A percentile compares a stretch with the other conserved stretches of the same genome.
Evolutionary conservation across 208 protist species (phyloP).

Genomic region (Naegleria lovaniensis): DNA sequence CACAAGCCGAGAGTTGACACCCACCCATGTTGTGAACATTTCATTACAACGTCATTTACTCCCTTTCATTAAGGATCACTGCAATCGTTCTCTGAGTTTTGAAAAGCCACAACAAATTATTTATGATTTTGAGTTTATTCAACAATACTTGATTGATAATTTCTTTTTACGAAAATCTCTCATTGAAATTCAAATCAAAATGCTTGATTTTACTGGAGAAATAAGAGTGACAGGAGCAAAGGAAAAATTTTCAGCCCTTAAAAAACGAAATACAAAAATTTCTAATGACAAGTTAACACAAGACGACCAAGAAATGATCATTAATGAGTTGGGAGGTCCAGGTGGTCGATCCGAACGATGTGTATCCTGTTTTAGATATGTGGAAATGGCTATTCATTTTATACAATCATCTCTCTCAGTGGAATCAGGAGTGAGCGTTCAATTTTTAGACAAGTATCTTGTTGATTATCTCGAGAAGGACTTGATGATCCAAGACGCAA

Average conservation of each 20-base stretch:
- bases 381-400: conserved; percentile 23
- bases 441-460: neutral
- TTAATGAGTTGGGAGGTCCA: neutral
- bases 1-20: neutral
- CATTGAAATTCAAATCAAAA: neutral
- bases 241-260: neutral
- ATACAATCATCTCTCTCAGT: neutral
- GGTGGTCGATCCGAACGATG: neutral
- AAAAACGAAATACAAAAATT: neutral
- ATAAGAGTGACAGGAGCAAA: neutral
- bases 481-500: neutral
- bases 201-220: neutral
- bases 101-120: neutral
- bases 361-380: neutral
- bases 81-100: neutral
- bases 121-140: neutral
- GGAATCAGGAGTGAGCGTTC: neutral
- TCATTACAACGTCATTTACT: neutral
- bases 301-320: neutral
- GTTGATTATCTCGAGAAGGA: neutral
- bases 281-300: neutral
- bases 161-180: neutral
- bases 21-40: neutral
- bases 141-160: neutral
- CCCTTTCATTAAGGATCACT: conserved; percentile 12